Percentiles rank a stretch among this genome's conserved stretches.
phyloP scores from a whole-genome alignment of 768 basidiomycete species.

The Harrya chromipes region DNA sequence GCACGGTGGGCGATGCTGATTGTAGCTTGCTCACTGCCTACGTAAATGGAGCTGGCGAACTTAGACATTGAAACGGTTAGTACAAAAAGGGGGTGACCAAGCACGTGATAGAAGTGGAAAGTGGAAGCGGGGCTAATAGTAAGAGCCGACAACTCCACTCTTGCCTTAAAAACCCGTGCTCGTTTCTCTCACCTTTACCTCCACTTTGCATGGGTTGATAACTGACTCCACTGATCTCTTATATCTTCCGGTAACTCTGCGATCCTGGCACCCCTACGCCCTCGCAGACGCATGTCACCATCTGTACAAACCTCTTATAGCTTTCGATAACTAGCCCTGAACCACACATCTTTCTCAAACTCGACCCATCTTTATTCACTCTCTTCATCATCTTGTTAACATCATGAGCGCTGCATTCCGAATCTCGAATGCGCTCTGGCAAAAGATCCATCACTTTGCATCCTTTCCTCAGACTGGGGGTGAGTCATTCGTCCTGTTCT shows the following conservation, averaged over 20 bases:
- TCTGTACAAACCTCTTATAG: neutral
- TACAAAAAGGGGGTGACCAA: neutral
- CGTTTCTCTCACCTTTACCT: neutral
- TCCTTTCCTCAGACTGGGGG: constrained; percentile 92
- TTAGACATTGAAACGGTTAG: too few species aligned
- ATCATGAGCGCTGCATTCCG: constrained; percentile 51
- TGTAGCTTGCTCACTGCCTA: constrained; percentile 5
- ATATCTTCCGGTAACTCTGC: neutral
- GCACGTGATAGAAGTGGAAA: constrained; percentile 14
- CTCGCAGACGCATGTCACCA: constrained; percentile 22
- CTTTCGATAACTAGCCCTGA: constrained; percentile 12
- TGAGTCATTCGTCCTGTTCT: constrained; percentile 32
- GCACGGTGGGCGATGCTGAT: neutral
- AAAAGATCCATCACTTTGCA: constrained; percentile 87
- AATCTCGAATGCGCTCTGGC: constrained; percentile 79
- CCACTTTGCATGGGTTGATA: constrained; percentile 18
- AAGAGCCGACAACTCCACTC: constrained; percentile 8
- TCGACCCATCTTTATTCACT: neutral
- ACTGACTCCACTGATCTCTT: neutral
- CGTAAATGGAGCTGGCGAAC: too few species aligned
- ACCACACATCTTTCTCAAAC: neutral
- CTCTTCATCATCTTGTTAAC: neutral
- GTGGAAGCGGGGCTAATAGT: constrained; percentile 2
- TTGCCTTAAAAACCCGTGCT: constrained; percentile 4
- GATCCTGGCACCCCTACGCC: constrained; percentile 21